phyloP scores from a whole-genome alignment of 805 yeast species.

The Yarrowia deformans region DNA sequence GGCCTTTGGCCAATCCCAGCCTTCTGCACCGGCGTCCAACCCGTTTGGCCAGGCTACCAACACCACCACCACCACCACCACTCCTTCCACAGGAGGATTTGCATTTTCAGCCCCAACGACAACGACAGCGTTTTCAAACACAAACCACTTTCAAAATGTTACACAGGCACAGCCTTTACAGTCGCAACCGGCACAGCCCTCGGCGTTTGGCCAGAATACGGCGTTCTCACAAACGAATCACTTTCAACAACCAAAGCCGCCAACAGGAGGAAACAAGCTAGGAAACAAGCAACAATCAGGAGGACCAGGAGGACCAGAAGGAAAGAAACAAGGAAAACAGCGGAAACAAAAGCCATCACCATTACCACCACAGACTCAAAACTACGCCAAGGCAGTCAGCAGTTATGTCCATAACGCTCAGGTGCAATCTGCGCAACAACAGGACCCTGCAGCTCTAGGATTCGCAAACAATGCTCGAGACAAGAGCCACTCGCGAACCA shows the following conservation, averaged over 20 bases:
- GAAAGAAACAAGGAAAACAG: neutral
- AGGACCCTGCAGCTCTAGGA: slow-evolving; percentile 6
- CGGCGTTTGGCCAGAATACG: neutral
- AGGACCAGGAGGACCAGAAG: neutral
- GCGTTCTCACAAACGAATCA: slow-evolving; percentile 2
- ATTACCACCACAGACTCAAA: neutral
- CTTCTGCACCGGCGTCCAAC: neutral
- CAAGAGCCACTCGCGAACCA: neutral
- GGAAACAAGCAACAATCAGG: neutral
- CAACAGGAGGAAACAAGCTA: slow-evolving; percentile 1
- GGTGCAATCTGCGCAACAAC: neutral
- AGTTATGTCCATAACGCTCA: neutral
- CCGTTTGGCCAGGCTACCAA: slow-evolving; percentile 15
- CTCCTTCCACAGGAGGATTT: neutral
- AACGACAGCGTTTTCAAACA: slow-evolving; percentile 2
- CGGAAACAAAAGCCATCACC: neutral
- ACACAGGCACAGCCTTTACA: neutral
- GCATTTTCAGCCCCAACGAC: slow-evolving; percentile 19
- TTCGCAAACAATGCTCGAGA: neutral
- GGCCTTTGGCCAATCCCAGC: neutral
- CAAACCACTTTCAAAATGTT: slow-evolving; percentile 6
- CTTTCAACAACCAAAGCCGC: slow-evolving; percentile 6
- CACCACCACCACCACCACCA: neutral
- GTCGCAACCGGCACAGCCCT: neutral
- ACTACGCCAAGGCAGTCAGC: neutral